Percentiles rank a stretch among this genome's conserved stretches.
These are phyloP conservation scores for Nephelium lappaceum DNA, from an alignment of 345 rosid species.

Conservation along the genomic window DNA sequence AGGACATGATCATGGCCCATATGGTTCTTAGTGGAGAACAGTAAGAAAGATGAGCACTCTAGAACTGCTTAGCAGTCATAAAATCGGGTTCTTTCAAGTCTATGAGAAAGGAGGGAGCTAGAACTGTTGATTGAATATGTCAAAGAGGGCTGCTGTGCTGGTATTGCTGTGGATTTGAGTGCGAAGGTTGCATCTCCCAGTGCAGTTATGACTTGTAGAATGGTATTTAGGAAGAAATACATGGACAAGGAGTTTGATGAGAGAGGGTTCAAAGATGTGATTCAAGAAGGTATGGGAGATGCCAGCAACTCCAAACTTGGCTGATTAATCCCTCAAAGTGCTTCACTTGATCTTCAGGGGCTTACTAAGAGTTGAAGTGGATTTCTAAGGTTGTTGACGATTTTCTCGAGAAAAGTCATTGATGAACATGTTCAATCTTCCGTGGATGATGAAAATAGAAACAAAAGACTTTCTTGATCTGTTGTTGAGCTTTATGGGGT, in stretches of 20 bases:
- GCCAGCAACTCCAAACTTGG: no score
- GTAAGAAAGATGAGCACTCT: no score
- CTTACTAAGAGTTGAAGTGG: slow-evolving; percentile 35
- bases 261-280: no score
- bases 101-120: no score
- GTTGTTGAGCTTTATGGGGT: slow-evolving; percentile 15
- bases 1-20: slow-evolving; percentile 7
- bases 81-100: no score
- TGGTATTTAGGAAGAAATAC: slow-evolving; percentile 10
- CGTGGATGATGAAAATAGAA: slow-evolving; percentile 21
- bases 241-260: no score
- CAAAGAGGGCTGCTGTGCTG: slow-evolving; percentile 1
- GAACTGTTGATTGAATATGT: no score
- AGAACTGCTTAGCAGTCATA: no score
- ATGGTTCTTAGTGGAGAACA: no score
- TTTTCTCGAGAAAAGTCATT: slow-evolving; percentile 31
- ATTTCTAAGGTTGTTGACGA: slow-evolving; percentile 28
- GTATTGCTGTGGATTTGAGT: slow-evolving; percentile 25
- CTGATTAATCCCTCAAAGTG: background rate
- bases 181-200: slow-evolving; percentile 20
- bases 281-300: no score
- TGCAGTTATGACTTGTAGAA: slow-evolving; percentile 36
- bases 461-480: slow-evolving; percentile 27
- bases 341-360: slow-evolving; percentile 33
- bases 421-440: slow-evolving; percentile 16